A percentile compares a stretch with the other conserved stretches of the same genome.
These are phyloP conservation scores for Cornus kousa DNA, from an alignment of 148 eudicot species.

Conservation along the genomic window DNA sequence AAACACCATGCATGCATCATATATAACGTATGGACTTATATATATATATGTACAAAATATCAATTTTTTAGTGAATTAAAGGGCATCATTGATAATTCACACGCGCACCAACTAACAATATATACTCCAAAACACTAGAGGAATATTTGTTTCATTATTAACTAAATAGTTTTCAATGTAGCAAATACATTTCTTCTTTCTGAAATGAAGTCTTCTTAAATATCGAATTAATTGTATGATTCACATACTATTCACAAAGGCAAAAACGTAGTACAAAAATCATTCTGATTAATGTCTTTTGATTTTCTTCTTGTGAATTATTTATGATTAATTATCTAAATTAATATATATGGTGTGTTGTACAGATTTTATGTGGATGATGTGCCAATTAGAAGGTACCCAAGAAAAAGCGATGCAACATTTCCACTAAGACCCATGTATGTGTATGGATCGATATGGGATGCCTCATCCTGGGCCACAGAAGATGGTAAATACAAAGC, in stretches of 20 bases:
- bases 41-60: neutral
- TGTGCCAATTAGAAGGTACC: conserved; percentile 21
- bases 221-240: too few relatives aligned
- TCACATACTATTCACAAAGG: too few relatives aligned
- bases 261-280: too few relatives aligned
- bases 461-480: conserved; percentile 24
- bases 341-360: conserved; percentile 6
- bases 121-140: neutral
- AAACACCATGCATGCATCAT: neutral
- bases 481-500: conserved; percentile 25
- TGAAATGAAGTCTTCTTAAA: too few relatives aligned
- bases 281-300: too few relatives aligned
- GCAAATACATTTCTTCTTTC: too few relatives aligned
- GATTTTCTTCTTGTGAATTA: too few relatives aligned
- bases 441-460: conserved; percentile 25
- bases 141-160: too few relatives aligned
- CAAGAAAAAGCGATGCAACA: conserved; percentile 18
- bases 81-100: neutral
- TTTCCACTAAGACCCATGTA: conserved; percentile 22
- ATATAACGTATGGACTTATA: neutral
- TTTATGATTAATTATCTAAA: neutral
- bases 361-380: conserved; percentile 25
- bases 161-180: neutral
- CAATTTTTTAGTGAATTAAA: neutral
- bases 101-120: too few relatives aligned